phyloP scores from a whole-genome alignment of 441 rosid genomes.

The Euphorbia celastroides region DNA sequence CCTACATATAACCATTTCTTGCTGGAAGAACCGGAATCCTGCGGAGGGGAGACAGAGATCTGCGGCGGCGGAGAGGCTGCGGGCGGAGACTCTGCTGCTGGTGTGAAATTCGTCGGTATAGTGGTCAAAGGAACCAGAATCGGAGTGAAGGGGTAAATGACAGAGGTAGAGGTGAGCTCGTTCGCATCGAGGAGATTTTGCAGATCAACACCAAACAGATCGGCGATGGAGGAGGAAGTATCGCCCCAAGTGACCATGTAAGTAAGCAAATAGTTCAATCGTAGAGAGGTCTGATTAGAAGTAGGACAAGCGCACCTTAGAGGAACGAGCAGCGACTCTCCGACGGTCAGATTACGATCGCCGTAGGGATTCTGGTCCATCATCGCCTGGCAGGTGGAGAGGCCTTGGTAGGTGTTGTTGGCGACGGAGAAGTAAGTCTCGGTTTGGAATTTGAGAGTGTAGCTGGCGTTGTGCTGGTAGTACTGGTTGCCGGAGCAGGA shows the following conservation, averaged over 20 bases:
- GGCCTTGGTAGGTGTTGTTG: conserved; percentile 74
- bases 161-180: conserved; percentile 6
- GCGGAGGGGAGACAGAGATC: conserved; percentile 14
- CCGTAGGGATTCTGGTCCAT: conserved; percentile 46
- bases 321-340: conserved; percentile 41
- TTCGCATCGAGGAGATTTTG: conserved; percentile 21
- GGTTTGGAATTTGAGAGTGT: conserved; percentile 5
- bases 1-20: conserved; percentile 55
- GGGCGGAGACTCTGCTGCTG: conserved; percentile 25
- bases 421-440: conserved; percentile 59
- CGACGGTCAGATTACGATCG: conserved; percentile 18
- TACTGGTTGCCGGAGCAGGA: conserved; percentile 39
- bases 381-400: conserved; percentile 80
- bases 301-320: conserved; percentile 87
- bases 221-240: conserved; percentile 37
- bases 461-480: conserved; percentile 71
- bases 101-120: conserved; percentile 35
- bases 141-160: conserved; percentile 57
- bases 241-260: conserved; percentile 46
- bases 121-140: conserved; percentile 56
- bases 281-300: conserved; percentile 40
- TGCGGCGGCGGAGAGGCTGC: conserved; percentile 22
- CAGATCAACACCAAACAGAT: conserved; percentile 29
- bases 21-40: conserved; percentile 22
- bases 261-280: conserved; percentile 47